These are phyloP conservation scores for Terana coerulea DNA, from an alignment of 768 basidiomycete genomes.

Conservation along the genomic window DNA sequence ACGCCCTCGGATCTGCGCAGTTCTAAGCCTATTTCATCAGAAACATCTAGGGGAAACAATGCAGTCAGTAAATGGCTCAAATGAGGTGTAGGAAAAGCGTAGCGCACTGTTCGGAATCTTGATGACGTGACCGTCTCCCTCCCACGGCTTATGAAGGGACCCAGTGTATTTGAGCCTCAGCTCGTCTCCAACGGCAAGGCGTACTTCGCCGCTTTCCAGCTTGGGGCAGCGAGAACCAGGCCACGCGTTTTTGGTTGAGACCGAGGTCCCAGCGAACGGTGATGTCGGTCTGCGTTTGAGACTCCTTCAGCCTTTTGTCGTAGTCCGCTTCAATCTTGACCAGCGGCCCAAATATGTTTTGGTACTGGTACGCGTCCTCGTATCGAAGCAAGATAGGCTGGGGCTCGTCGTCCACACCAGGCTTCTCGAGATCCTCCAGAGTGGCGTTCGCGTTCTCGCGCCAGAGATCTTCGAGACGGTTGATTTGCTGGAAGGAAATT, in stretches of 20 bases:
- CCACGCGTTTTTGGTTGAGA: constrained; percentile 97
- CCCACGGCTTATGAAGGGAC: constrained; percentile 91
- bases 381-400: constrained; percentile 88
- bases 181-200: constrained; percentile 96
- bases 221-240: constrained; percentile 97
- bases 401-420: constrained; percentile 96
- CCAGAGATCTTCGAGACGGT: constrained; percentile 96
- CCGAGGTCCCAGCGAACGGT: constrained; percentile 96
- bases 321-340: constrained; percentile 99
- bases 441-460: constrained; percentile 93
- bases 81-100: neutral
- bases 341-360: constrained; percentile 98
- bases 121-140: constrained; percentile 96
- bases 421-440: constrained; percentile 94
- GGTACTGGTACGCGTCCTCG: constrained; percentile 99
- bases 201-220: constrained; percentile 95
- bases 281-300: constrained; percentile 97
- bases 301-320: constrained; percentile 96
- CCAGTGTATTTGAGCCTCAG: constrained; percentile 85
- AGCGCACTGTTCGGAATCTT: constrained; percentile 96
- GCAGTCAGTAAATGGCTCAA: neutral
- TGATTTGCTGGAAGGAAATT: constrained; percentile 96
- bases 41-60: constrained; percentile 59
- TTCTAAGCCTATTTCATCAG: constrained; percentile 96
- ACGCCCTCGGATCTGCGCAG: constrained; percentile 88